These are phyloP conservation scores for Saksenaea oblongispora DNA, from an alignment of 371 early-diverging fungal species.

Conservation along the genomic window DNA sequence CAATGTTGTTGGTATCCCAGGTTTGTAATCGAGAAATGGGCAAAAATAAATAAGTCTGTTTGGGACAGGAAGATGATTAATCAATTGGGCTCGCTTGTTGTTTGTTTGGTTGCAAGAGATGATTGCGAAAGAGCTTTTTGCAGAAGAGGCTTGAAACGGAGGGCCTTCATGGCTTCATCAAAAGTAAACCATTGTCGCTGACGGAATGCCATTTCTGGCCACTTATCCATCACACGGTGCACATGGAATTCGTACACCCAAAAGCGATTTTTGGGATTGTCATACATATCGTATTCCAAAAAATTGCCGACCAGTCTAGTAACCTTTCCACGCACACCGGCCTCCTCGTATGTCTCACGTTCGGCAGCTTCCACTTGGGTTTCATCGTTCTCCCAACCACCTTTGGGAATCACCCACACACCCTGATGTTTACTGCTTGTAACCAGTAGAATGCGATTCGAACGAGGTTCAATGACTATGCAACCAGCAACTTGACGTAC, in stretches of 20 bases:
- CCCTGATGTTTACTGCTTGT: slow-evolving; percentile 55
- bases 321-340: slow-evolving; percentile 31
- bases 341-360: slow-evolving; percentile 67
- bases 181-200: slow-evolving; percentile 60
- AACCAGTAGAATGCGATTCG: slow-evolving; percentile 55
- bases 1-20: too few species aligned
- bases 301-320: slow-evolving; percentile 44
- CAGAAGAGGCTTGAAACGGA: slow-evolving; percentile 56
- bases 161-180: slow-evolving; percentile 52
- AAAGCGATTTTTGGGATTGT: slow-evolving; percentile 49
- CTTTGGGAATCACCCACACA: slow-evolving; percentile 68
- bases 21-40: background rate
- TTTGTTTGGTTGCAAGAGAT: slow-evolving; percentile 5
- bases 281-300: slow-evolving; percentile 45
- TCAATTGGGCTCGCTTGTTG: background rate
- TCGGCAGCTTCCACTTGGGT: slow-evolving; percentile 57
- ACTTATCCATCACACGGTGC: slow-evolving; percentile 43
- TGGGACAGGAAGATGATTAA: background rate
- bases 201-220: slow-evolving; percentile 59
- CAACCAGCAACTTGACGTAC: slow-evolving; percentile 59
- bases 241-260: slow-evolving; percentile 63
- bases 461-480: slow-evolving; percentile 55
- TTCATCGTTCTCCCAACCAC: slow-evolving; percentile 72
- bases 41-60: background rate
- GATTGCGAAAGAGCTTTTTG: slow-evolving; percentile 45